Base-by-base conservation (phyloP, 129 eudicot species). In the Heracleum sosnowskyi region DNA sequence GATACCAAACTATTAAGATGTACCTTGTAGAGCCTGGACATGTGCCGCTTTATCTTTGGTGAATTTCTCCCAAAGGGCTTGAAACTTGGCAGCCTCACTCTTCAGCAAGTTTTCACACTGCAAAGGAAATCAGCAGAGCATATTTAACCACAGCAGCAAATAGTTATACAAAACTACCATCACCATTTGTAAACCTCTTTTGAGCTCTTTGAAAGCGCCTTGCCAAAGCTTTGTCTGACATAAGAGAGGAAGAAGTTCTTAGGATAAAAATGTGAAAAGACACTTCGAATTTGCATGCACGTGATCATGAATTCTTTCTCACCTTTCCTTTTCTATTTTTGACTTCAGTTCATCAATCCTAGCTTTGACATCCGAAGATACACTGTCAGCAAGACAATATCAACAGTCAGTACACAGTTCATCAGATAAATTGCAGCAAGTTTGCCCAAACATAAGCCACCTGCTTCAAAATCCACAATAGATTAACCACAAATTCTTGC, bases 261-360 rank as follows among this genome's bases (percentile, higher is more conserved):
- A 51, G 51, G 46, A 75, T 44, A 78, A 28, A 76, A 2, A 28
- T 40, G 53, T 7, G 55, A 33, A 77, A 39, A 69, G 46, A 39
- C 49, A 73, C 26, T 10, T 36, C 55, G 42, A 11, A 36, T 37
- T 35, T 9, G 0, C 22, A 22, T 76, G 29, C 17, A 60, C 34
- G 10, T 44, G 45, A 74, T 42, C n/a, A 16, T 45, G 55, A 39
- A n/a, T 66, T 75, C 31, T 78, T 39, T 79, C 74, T 85, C 86
- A 94, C 99, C 99, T 92, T 79, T 95, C 99, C 84, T 95, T 95
- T 85, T 95, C 97, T 66, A 95, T 82, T 82, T 92, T 95, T 55
- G 86, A 77, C 84, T 87, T 95, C 87, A 95, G 55, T 79, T 92
- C 99, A 76, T 92, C 97, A 78, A 87, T 81, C 85, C 77, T 90